Evolutionary conservation across 768 basidiomycete species (phyloP), one percentile per base, ranked within the genome.

Genomic region (Leucocoprinus birnbaumii): DNA sequence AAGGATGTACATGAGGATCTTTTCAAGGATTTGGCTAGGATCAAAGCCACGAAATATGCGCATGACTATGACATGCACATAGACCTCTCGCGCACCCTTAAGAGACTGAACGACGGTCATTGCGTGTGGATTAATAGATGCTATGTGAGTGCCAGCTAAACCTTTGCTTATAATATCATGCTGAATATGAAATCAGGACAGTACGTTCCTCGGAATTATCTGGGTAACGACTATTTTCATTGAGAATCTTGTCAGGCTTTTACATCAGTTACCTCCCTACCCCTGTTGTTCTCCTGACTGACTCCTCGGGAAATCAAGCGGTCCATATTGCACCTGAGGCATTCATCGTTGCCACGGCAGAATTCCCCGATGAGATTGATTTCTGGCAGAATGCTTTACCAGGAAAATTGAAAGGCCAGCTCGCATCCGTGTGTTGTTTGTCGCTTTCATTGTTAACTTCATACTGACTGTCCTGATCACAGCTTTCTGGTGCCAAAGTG

Each of bases 41-140:
- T 83, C 57, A 72, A 68, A 37, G 61, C 60, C 22, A 71, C 74
- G 56, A 53, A 59, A 2, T 84, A 84, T 62, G 46, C 65, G 0
- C 79, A 79, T 13, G 82, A 84, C 41, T 80, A 79, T 51, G 79
- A 82, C 59, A 68, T 84, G 35, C 83, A 86, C 58, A 65, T 83
- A 26, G 82, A 82, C 59, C 65, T 84, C n/a, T 82, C 76, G 16
- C 72, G 76, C 13, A 73, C 83, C 0, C 65, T 83, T 53, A 82
- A 82, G 63, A 72, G 81, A 4, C 65, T 83, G 16, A 78, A 82
- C 54, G 84, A 84, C 60, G 83, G 83, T 1, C 84, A 85, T 61
- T 80, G 78, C 58, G 74, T 76, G 9, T 79, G 79, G 67, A 70
- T 80, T 24, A 82, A 83, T 61, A 60, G 67, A 21, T 85, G 83